Evolutionary conservation across 805 yeast genomes (phyloP).

Genomic region (Wickerhamiella musiphila): DNA sequence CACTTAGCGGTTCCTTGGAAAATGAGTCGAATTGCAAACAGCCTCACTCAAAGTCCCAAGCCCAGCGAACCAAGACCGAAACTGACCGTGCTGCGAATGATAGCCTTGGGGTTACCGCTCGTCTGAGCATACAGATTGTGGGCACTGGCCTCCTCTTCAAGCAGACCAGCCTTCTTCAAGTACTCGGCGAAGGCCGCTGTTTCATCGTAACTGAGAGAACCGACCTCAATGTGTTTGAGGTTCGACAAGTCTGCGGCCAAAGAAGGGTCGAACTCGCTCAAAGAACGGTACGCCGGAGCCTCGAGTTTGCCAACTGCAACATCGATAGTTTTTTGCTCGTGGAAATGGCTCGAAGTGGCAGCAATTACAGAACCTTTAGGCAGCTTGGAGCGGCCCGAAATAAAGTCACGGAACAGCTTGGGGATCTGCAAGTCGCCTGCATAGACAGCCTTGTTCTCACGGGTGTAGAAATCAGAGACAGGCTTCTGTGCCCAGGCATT

Average conservation of each 20-base stretch:
- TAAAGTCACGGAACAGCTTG: conserved; percentile 33
- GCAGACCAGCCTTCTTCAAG: conserved; percentile 25
- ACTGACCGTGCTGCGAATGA: neutral
- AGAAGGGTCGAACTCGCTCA: conserved; percentile 33
- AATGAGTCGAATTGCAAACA: too few relatives aligned
- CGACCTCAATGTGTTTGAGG: conserved; percentile 27
- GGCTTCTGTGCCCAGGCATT: conserved; percentile 41
- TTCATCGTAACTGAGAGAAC: conserved; percentile 30
- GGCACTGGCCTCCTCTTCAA: conserved; percentile 18
- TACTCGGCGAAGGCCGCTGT: conserved; percentile 27
- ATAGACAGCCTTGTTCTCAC: conserved; percentile 37
- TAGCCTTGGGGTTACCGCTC: conserved; percentile 41
- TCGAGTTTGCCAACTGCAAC: conserved; percentile 37
- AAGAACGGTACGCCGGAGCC: conserved; percentile 39
- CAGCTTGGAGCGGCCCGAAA: conserved; percentile 37
- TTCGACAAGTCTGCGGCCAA: conserved; percentile 32
- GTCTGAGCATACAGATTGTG: conserved; percentile 30
- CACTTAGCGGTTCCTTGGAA: too few relatives aligned
- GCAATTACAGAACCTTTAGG: conserved; percentile 46
- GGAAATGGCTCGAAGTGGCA: conserved; percentile 41
- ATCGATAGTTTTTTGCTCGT: conserved; percentile 36
- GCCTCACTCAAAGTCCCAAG: neutral
- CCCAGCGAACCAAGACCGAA: neutral
- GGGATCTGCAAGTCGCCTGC: conserved; percentile 49
- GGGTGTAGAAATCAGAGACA: conserved; percentile 41